These are phyloP conservation scores for Phaeosphaeriaceae sp. DNA, from an alignment of 2,329 filamentous ascomycete species.

Conservation along the genomic window DNA sequence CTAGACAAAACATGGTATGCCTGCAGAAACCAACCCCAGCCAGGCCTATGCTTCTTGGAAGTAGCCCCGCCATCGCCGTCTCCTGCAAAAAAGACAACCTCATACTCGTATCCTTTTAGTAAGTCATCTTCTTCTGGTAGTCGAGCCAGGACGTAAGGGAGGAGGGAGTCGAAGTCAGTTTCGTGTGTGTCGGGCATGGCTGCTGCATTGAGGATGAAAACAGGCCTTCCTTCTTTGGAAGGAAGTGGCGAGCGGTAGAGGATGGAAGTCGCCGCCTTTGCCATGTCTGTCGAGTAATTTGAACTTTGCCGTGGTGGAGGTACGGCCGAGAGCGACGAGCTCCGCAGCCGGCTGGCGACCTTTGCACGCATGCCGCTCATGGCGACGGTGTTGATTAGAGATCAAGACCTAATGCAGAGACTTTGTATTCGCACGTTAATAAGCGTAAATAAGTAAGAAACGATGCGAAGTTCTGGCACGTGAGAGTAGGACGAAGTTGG, in stretches of 20 bases:
- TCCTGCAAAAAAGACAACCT: conserved; percentile 65
- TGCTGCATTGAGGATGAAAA: conserved; percentile 63
- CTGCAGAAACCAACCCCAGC: conserved; percentile 64
- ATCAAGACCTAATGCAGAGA: background rate
- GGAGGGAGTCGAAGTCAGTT: conserved; percentile 60
- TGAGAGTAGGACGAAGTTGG: conserved; percentile 10
- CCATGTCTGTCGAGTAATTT: conserved; percentile 57
- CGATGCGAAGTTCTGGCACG: conserved; percentile 15
- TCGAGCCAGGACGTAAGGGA: conserved; percentile 62
- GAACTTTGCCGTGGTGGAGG: conserved; percentile 53
- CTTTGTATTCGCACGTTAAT: background rate
- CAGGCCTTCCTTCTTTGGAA: conserved; percentile 56
- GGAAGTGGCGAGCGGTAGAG: conserved; percentile 61
- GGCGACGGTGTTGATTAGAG: conserved; percentile 16
- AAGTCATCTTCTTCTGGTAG: conserved; percentile 63
- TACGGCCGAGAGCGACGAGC: conserved; percentile 55
- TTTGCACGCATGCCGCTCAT: conserved; percentile 49
- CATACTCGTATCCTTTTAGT: conserved; percentile 60
- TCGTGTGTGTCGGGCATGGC: conserved; percentile 62
- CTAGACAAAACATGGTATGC: conserved; percentile 63
- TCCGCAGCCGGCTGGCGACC: conserved; percentile 47
- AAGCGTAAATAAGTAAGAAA: background rate
- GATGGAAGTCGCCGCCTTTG: conserved; percentile 58
- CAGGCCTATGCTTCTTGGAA: conserved; percentile 56
- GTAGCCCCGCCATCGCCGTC: conserved; percentile 55